These are phyloP conservation scores for Ogataea thermomethanolica DNA, from an alignment of 805 yeast genomes.

Conservation along the genomic window DNA sequence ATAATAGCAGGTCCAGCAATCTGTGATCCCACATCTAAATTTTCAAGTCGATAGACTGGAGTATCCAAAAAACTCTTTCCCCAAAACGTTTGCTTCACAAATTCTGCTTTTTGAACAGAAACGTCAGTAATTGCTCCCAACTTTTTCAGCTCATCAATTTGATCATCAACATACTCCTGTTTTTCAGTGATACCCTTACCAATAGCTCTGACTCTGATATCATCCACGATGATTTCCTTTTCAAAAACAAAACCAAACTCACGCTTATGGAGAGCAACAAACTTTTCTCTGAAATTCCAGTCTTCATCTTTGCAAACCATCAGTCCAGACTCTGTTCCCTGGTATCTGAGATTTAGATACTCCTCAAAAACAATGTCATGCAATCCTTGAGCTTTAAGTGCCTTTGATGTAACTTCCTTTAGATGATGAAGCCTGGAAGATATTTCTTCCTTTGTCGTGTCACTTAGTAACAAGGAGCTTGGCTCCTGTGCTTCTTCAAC, in stretches of 20 bases:
- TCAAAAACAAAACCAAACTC: slow-evolving; percentile 72
- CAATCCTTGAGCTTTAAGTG: slow-evolving; percentile 54
- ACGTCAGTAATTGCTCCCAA: slow-evolving; percentile 23
- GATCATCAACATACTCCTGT: slow-evolving; percentile 46
- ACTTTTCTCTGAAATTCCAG: slow-evolving; percentile 41
- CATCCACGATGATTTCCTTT: slow-evolving; percentile 65
- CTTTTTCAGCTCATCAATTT: slow-evolving; percentile 38
- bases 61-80: slow-evolving; percentile 48
- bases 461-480: slow-evolving; percentile 43
- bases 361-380: slow-evolving; percentile 50
- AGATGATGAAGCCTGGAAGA: slow-evolving; percentile 45
- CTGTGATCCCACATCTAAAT: slow-evolving; percentile 49
- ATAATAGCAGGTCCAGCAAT: slow-evolving; percentile 72
- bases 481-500: slow-evolving; percentile 78
- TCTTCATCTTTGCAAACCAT: slow-evolving; percentile 46
- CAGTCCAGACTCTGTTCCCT: slow-evolving; percentile 85
- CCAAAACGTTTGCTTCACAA: slow-evolving; percentile 53
- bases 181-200: slow-evolving; percentile 50
- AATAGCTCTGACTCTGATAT: slow-evolving; percentile 68
- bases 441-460: slow-evolving; percentile 33
- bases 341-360: slow-evolving; percentile 73
- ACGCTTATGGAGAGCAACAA: slow-evolving; percentile 53
- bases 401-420: slow-evolving; percentile 37
- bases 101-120: slow-evolving; percentile 27
- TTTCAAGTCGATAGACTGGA: slow-evolving; percentile 53